Base-by-base conservation (phyloP, 768 basidiomycete genomes). In the Clitopilus passeckerianus region DNA sequence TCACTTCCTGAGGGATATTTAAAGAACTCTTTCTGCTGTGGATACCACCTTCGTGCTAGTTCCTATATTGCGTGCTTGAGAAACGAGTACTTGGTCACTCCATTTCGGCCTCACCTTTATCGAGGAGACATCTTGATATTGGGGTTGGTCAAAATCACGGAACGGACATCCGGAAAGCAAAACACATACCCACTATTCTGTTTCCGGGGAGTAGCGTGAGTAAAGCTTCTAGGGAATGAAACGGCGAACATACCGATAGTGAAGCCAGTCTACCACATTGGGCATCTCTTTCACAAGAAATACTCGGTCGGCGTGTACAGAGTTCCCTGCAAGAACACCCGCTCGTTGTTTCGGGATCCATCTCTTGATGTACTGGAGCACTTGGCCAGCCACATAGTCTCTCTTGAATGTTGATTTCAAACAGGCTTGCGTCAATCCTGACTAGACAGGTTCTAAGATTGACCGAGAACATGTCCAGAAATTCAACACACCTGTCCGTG, bases 231-330 rank as follows among this genome's bases (percentile, higher is more conserved):
- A 30, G 27, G 27, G 4, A 30, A 30, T 30, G 27, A 30, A 30
- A 30, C 27, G 27, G 3, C 27, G 27, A 30, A 61, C 62, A 18
- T 54, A 89, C 90, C 91, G 85, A 68, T 93, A 93, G 68, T 93
- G 90, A 52, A 93, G 77, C 84, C 86, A 90, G 50, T 93, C 83
- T 18, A 88, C 72, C 15, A 96, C 71, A 57, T 86, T 82, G 1
- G 91, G 90, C 93, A 97, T 95, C 57, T 90, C 83, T 67, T 84
- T 83, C 3, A 75, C 77, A 24, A 94, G 75, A 68, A 94, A 94
- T 2, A 75, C 71, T 57, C 82, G 80, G 72, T 97, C 94, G 1
- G 84, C 85, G 67, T 97, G 92, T 1, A 96, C 90, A 10, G 91
- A 90, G 67, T 81, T 95, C 14, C 95, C 95, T 5, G 95, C 92